Evolutionary conservation across 192 early-diverging fungal species (phyloP).

Genomic region (Linnemannia elongata): DNA sequence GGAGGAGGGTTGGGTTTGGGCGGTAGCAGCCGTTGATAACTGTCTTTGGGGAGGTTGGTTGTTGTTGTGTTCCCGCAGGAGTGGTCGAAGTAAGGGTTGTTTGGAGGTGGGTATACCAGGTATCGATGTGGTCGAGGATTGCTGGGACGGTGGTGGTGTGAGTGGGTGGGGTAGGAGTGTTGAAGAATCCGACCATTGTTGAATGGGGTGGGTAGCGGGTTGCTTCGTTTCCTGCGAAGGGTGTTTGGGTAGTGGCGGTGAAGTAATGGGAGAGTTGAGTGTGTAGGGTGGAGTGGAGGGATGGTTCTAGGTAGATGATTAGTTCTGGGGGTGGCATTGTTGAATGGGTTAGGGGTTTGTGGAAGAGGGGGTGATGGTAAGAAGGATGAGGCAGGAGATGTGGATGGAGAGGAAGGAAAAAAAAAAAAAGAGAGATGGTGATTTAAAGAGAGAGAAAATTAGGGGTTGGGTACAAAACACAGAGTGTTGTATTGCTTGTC

Average conservation of each 20-base stretch:
- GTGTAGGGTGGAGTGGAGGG: not conserved
- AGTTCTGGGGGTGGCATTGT: conserved; percentile 25
- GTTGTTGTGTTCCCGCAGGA: not conserved
- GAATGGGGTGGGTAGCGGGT: conserved; percentile 38
- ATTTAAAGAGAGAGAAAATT: not conserved
- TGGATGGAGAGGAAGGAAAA: not conserved
- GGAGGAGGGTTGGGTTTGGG: conserved; percentile 14
- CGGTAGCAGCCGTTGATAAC: conserved; percentile 18
- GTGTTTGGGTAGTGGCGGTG: not conserved
- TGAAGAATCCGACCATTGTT: conserved; percentile 54
- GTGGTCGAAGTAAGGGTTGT: not conserved
- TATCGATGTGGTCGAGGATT: not conserved
- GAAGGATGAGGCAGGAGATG: not conserved
- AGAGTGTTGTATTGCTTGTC: no score
- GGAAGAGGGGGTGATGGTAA: not conserved
- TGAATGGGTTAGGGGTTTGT: not conserved
- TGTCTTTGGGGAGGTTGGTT: not conserved
- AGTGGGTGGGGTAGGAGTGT: not conserved
- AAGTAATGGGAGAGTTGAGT: conserved; percentile 16
- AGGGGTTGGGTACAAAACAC: not conserved
- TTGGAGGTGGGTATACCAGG: not conserved
- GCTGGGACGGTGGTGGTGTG: not conserved
- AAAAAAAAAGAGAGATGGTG: not conserved
- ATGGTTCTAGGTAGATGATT: conserved; percentile 44
- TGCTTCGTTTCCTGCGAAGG: conserved; percentile 37